Conservation (phyloP, 2,329 filamentous ascomycete species). For the Tolypocladium tundrense region DNA sequence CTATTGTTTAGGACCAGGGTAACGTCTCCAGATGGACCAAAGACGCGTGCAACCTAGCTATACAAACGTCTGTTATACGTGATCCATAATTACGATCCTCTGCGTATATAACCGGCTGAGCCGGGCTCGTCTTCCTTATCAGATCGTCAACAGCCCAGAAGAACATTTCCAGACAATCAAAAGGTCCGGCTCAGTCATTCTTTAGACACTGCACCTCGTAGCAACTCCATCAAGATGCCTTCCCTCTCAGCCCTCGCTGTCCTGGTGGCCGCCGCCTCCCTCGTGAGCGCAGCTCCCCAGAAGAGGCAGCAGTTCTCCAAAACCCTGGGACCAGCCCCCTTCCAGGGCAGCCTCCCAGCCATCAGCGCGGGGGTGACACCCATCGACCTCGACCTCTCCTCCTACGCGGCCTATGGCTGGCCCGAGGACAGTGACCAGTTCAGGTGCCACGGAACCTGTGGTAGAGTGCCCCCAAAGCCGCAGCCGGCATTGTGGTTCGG, state of each 20-base stretch:
- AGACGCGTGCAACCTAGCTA: neutral
- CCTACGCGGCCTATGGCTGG: neutral
- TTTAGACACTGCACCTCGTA: neutral
- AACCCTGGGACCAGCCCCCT: neutral
- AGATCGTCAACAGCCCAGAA: neutral
- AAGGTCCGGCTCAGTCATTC: neutral
- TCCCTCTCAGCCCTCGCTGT: neutral
- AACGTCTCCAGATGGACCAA: too few relatives aligned
- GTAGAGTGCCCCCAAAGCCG: neutral
- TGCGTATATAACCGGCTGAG: neutral
- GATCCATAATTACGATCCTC: neutral
- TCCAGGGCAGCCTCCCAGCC: neutral
- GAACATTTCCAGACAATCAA: neutral
- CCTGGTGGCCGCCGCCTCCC: neutral
- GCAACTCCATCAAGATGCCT: neutral
- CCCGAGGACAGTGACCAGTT: neutral
- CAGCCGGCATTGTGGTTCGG: neutral
- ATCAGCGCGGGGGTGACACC: neutral
- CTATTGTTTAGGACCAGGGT: neutral
- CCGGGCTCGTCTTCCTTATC: neutral
- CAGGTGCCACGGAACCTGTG: constrained; percentile 1
- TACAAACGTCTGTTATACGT: neutral
- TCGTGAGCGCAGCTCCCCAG: neutral
- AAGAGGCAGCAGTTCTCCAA: neutral
- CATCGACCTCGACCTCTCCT: neutral